Percentiles rank a stretch among this genome's conserved stretches.
Evolutionary conservation across 352 stramenopile species (phyloP).

Genomic region (Phytophthora megakarya): DNA sequence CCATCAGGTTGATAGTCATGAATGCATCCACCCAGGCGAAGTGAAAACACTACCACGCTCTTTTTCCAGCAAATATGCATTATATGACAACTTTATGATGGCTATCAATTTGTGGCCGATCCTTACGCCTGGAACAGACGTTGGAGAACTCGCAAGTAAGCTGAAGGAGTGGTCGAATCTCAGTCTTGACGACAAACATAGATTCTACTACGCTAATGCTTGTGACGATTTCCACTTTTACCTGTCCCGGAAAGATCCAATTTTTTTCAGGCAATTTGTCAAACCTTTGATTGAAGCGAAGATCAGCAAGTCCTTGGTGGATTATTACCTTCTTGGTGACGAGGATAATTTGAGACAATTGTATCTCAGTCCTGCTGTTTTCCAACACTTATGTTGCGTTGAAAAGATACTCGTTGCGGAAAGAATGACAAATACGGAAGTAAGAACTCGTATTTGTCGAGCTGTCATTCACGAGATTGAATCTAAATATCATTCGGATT

Average conservation of each 20-base stretch:
- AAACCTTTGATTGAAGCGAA: slow-evolving; percentile 48
- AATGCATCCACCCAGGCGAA: slow-evolving; percentile 32
- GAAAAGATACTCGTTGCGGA: slow-evolving; percentile 53
- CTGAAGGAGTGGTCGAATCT: slow-evolving; percentile 42
- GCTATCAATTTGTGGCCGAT: slow-evolving; percentile 43
- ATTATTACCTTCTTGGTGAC: slow-evolving; percentile 54
- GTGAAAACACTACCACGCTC: slow-evolving; percentile 29
- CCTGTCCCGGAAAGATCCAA: slow-evolving; percentile 52
- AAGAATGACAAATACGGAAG: slow-evolving; percentile 21
- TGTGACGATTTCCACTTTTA: slow-evolving; percentile 67
- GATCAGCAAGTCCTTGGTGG: slow-evolving; percentile 56
- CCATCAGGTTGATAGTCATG: slow-evolving; percentile 44
- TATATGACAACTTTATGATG: slow-evolving; percentile 43
- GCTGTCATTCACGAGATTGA: slow-evolving; percentile 43
- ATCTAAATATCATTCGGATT: slow-evolving; percentile 13
- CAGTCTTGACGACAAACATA: slow-evolving; percentile 26
- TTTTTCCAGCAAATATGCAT: slow-evolving; percentile 43
- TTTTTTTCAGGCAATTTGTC: slow-evolving; percentile 48
- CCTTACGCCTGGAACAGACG: slow-evolving; percentile 22
- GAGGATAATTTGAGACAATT: slow-evolving; percentile 28
- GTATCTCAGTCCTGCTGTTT: slow-evolving; percentile 36
- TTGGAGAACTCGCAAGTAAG: slow-evolving; percentile 31
- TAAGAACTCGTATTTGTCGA: slow-evolving; percentile 29
- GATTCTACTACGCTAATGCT: slow-evolving; percentile 49
- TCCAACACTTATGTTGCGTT: slow-evolving; percentile 40